A percentile compares a stretch with the other conserved stretches of the same genome.
These are phyloP conservation scores for Batrachochytrium dendrobatidis DNA, from an alignment of 371 early-diverging fungal species.

Conservation along the genomic window DNA sequence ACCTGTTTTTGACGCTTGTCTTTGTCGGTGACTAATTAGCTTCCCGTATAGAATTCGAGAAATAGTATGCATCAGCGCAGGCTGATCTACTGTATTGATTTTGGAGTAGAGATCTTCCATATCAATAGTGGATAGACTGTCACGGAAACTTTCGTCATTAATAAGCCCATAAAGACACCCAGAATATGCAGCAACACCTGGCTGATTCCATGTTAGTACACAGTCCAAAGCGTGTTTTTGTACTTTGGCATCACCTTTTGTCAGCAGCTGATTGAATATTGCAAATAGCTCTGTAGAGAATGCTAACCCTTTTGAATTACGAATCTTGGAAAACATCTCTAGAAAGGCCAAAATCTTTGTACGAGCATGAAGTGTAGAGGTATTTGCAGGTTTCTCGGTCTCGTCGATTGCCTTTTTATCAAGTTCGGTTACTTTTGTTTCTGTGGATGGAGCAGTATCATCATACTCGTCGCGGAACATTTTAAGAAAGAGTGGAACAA, in stretches of 20 bases:
- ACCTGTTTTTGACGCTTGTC: conserved; percentile 50
- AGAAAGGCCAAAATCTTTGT: conserved; percentile 56
- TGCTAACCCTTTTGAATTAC: conserved; percentile 50
- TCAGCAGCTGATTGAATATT: conserved; percentile 63
- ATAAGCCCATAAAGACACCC: conserved; percentile 67
- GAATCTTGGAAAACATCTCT: conserved; percentile 65
- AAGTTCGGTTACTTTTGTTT: conserved; percentile 5
- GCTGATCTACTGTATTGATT: conserved; percentile 56
- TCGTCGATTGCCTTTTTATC: conserved; percentile 34
- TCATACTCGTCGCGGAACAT: conserved; percentile 46
- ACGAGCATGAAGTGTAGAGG: conserved; percentile 7
- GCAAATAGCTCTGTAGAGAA: conserved; percentile 47
- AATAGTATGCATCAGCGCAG: conserved; percentile 38
- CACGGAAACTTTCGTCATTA: conserved; percentile 84
- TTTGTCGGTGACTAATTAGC: conserved; percentile 63
- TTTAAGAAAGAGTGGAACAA: conserved; percentile 70
- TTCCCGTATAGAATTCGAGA: conserved; percentile 86
- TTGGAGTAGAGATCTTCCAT: conserved; percentile 49
- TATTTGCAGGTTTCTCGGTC: conserved; percentile 15
- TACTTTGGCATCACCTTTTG: conserved; percentile 67
- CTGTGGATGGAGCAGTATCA: neutral
- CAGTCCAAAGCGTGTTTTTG: conserved; percentile 79
- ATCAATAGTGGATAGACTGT: conserved; percentile 69
- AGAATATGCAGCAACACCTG: conserved; percentile 57
- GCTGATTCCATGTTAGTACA: conserved; percentile 68